phyloP scores from a whole-genome alignment of 805 yeast species.

The Lachancea nothofagi region DNA sequence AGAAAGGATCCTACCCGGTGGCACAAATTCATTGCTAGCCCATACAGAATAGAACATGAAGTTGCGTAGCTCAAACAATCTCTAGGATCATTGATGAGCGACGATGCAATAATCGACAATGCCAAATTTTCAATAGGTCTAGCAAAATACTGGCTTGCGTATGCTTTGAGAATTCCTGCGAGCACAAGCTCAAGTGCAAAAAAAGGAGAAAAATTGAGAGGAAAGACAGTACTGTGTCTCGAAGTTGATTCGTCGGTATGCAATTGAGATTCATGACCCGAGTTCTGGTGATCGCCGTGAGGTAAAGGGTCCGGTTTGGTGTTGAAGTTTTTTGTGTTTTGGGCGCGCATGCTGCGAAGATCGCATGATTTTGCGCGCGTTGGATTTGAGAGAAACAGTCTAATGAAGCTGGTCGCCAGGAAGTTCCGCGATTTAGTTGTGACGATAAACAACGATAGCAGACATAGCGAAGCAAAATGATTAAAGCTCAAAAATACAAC shows the following conservation, averaged over 20 bases:
- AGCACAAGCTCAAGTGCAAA: slow-evolving; percentile 13
- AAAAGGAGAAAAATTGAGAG: slow-evolving; percentile 1
- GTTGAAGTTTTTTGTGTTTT: neutral
- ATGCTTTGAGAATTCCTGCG: slow-evolving; percentile 21
- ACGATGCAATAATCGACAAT: slow-evolving; percentile 29
- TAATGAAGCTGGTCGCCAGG: slow-evolving; percentile 25
- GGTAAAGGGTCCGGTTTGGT: neutral
- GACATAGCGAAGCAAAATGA: slow-evolving; percentile 24
- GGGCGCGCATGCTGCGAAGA: neutral
- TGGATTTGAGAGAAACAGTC: slow-evolving; percentile 24
- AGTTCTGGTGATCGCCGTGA: neutral
- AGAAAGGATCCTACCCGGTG: slow-evolving; percentile 6
- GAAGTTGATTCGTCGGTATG: neutral
- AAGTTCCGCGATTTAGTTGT: slow-evolving; percentile 27
- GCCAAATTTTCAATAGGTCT: slow-evolving; percentile 27
- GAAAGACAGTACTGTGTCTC: too few relatives aligned
- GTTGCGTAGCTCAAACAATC: slow-evolving; percentile 28
- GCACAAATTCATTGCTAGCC: slow-evolving; percentile 17
- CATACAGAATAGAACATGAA: slow-evolving; percentile 27
- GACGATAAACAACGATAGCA: slow-evolving; percentile 23
- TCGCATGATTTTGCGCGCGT: neutral
- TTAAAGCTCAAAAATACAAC: slow-evolving; percentile 31
- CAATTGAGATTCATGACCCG: neutral
- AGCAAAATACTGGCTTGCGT: slow-evolving; percentile 20
- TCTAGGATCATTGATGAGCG: slow-evolving; percentile 30